Evolutionary conservation across 2,329 filamentous ascomycete species (phyloP).

Genomic region (Ascochyta fabae): DNA sequence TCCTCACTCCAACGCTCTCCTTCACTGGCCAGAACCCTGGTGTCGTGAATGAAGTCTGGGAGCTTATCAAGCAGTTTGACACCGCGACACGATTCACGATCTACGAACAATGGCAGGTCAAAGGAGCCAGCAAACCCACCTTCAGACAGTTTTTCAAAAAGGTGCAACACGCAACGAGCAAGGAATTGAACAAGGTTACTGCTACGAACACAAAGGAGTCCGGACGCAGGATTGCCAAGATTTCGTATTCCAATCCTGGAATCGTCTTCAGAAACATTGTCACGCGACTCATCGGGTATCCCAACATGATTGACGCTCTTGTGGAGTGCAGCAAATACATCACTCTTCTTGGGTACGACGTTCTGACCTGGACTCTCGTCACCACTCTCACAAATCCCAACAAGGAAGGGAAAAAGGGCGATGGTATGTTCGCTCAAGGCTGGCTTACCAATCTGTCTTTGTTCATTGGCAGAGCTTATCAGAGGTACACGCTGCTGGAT

Average conservation of each 20-base stretch:
- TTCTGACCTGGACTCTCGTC: slow-evolving; percentile 90
- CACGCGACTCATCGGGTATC: slow-evolving; percentile 90
- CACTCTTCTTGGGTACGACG: slow-evolving; percentile 89
- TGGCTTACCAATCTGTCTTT: slow-evolving; percentile 90
- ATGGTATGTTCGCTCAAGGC: slow-evolving; percentile 79
- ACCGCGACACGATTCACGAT: slow-evolving; percentile 80
- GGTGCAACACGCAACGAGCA: slow-evolving; percentile 78
- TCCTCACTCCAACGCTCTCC: slow-evolving; percentile 88
- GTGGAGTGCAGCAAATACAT: slow-evolving; percentile 96
- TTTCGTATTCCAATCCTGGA: slow-evolving; percentile 88
- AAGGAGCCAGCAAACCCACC: slow-evolving; percentile 62
- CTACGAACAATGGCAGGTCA: slow-evolving; percentile 82
- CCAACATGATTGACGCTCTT: slow-evolving; percentile 92
- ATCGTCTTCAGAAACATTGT: slow-evolving; percentile 90
- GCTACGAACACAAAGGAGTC: slow-evolving; percentile 85
- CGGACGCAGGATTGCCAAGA: slow-evolving; percentile 87
- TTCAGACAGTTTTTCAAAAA: slow-evolving; percentile 80
- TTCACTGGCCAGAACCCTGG: slow-evolving; percentile 84
- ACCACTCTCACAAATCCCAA: slow-evolving; percentile 68
- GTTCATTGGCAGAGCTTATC: slow-evolving; percentile 92
- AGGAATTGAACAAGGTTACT: slow-evolving; percentile 87
- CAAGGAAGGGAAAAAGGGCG: slow-evolving; percentile 65
- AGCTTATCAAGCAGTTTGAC: slow-evolving; percentile 79
- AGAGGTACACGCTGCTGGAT: slow-evolving; percentile 83
- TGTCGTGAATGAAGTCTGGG: slow-evolving; percentile 84